phyloP scores from a whole-genome alignment of 768 basidiomycete genomes.

The Mycena leptocephala region DNA sequence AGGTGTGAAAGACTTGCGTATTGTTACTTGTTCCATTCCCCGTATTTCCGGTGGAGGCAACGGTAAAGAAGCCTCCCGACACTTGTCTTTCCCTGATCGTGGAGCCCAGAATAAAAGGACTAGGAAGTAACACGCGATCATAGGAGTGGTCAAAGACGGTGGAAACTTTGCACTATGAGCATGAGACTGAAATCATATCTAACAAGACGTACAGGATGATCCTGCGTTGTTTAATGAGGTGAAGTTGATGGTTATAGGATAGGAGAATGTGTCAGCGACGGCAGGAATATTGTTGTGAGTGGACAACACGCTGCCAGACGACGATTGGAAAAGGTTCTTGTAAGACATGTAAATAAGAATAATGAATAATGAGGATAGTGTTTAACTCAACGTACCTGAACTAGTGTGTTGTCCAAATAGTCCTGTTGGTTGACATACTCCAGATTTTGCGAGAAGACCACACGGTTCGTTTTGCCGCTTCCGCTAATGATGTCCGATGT shows the following conservation, averaged over 20 bases:
- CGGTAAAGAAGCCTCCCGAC: slow-evolving; percentile 69
- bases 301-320: slow-evolving; percentile 55
- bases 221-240: slow-evolving; percentile 52
- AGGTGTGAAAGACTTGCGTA: slow-evolving; percentile 33
- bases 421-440: slow-evolving; percentile 75
- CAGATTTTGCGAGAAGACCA: slow-evolving; percentile 75
- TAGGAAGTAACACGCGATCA: slow-evolving; percentile 69
- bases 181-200: slow-evolving; percentile 11
- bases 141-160: slow-evolving; percentile 80
- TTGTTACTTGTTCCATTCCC: slow-evolving; percentile 84
- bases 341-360: not conserved
- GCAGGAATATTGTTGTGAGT: slow-evolving; percentile 59
- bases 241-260: slow-evolving; percentile 64
- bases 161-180: slow-evolving; percentile 57
- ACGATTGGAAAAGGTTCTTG: slow-evolving; percentile 60
- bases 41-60: slow-evolving; percentile 61
- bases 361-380: not conserved
- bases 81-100: slow-evolving; percentile 74
- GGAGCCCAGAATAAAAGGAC: slow-evolving; percentile 72
- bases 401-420: slow-evolving; percentile 64
- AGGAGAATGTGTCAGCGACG: slow-evolving; percentile 61
- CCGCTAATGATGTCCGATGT: slow-evolving; percentile 75
- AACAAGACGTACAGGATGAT: slow-evolving; percentile 53
- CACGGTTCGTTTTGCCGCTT: slow-evolving; percentile 70
- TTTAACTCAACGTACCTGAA: slow-evolving; percentile 50